Evolutionary conservation across 805 yeast genomes (phyloP).

Genomic region (Barnettozyma populi): DNA sequence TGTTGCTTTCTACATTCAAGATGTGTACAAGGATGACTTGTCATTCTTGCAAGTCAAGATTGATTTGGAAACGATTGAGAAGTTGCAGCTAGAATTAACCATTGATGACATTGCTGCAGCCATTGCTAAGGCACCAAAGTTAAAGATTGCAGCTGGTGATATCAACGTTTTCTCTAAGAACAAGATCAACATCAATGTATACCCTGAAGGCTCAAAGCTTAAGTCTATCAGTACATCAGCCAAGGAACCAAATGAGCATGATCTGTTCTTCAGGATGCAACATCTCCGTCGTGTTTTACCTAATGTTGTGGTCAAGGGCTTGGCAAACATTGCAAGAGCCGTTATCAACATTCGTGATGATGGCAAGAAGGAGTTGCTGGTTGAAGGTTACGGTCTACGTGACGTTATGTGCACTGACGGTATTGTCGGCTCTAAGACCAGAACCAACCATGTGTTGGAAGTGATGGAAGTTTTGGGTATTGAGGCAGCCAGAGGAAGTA

Average conservation of each 20-base stretch:
- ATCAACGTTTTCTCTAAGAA: conserved; percentile 62
- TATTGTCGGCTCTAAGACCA: conserved; percentile 79
- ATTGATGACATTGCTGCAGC: conserved; percentile 85
- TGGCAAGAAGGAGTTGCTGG: conserved; percentile 82
- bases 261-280: conserved; percentile 84
- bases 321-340: conserved; percentile 88
- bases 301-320: conserved; percentile 85
- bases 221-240: conserved; percentile 40
- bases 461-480: conserved; percentile 88
- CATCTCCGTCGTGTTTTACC: conserved; percentile 82
- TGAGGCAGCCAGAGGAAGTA: conserved; percentile 94
- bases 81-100: conserved; percentile 81
- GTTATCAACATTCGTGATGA: conserved; percentile 90
- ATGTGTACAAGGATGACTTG: conserved; percentile 76
- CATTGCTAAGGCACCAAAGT: conserved; percentile 76
- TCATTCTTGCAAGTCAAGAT: conserved; percentile 78
- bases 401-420: conserved; percentile 98
- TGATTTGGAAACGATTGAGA: conserved; percentile 80
- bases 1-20: conserved; percentile 85
- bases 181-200: conserved; percentile 59
- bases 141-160: conserved; percentile 73
- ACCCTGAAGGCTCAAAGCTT: conserved; percentile 35
- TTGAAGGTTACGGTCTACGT: conserved; percentile 95
- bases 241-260: conserved; percentile 35
- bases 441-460: conserved; percentile 89